A percentile compares a stretch with the other conserved stretches of the same genome.
phyloP scores from a whole-genome alignment of 169 alveolate species.

The Plasmodium gonderi region DNA sequence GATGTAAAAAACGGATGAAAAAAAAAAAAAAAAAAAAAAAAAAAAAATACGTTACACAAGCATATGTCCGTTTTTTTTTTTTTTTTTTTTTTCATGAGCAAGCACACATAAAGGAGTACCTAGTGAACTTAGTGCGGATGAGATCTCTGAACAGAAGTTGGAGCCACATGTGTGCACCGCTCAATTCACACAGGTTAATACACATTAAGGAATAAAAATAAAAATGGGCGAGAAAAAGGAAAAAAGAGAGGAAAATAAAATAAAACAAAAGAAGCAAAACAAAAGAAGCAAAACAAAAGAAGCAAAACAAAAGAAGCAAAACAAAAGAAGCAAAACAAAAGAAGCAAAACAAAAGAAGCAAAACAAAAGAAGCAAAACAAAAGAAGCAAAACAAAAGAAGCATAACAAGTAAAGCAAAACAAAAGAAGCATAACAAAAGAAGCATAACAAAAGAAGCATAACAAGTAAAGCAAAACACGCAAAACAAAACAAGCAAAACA shows the following conservation, averaged over 20 bases:
- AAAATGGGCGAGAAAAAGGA: background rate
- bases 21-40: too few species aligned
- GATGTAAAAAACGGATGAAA: too few species aligned
- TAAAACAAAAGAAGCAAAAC: background rate
- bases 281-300: background rate
- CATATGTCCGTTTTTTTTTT: too few species aligned
- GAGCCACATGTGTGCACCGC: background rate
- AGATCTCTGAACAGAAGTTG: background rate
- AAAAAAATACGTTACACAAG: too few species aligned
- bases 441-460: too few species aligned
- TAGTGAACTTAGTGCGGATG: background rate
- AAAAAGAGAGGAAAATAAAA: background rate
- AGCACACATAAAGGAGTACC: background rate
- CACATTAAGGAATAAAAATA: too few species aligned
- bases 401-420: too few species aligned
- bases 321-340: constrained; percentile 6
- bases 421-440: too few species aligned
- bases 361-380: background rate
- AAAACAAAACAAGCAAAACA: too few species aligned
- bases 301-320: background rate
- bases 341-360: background rate
- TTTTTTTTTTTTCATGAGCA: too few species aligned
- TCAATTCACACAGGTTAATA: background rate
- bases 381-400: background rate
- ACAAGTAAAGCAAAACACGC: too few species aligned